Evolutionary conservation across 2,329 filamentous ascomycete genomes (phyloP).

Genomic region (Epichloe hybrida): DNA sequence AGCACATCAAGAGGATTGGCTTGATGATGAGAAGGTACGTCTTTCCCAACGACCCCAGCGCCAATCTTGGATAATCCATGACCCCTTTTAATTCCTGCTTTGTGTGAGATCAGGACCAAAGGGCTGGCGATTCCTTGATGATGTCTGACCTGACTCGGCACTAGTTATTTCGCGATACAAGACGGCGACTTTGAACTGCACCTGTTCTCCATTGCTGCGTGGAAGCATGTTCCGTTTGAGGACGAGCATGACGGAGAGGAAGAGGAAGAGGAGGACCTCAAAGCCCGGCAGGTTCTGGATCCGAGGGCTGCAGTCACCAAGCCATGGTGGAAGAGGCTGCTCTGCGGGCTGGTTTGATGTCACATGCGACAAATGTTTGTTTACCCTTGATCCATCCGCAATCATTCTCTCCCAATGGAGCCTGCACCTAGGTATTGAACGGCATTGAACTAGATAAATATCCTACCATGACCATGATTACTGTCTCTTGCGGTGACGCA

Average conservation of each 20-base stretch:
- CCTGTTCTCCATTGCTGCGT: slow-evolving; percentile 18
- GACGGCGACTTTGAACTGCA: slow-evolving; percentile 46
- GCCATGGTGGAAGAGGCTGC: slow-evolving; percentile 13
- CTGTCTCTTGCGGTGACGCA: no score
- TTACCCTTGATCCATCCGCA: no score
- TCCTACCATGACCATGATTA: no score
- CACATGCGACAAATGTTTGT: neutral
- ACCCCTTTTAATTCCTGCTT: no score
- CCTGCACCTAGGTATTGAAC: neutral
- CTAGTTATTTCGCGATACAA: slow-evolving; percentile 62
- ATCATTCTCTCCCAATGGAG: neutral
- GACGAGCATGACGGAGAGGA: slow-evolving; percentile 4
- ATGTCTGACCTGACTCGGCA: slow-evolving; percentile 10
- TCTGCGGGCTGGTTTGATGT: slow-evolving; percentile 15
- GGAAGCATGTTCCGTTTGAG: slow-evolving; percentile 6
- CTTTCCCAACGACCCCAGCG: neutral
- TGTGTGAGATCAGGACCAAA: no score
- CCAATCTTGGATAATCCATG: no score
- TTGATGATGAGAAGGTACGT: slow-evolving; percentile 71
- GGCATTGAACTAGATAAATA: neutral
- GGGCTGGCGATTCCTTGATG: neutral
- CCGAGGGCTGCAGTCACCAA: slow-evolving; percentile 2
- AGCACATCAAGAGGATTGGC: slow-evolving; percentile 50
- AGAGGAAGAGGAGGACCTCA: slow-evolving; percentile 7
- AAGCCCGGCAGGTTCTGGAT: neutral